Evolutionary conservation across 75 land plant genomes (phyloP).

Genomic region (Cryptomeria japonica): DNA sequence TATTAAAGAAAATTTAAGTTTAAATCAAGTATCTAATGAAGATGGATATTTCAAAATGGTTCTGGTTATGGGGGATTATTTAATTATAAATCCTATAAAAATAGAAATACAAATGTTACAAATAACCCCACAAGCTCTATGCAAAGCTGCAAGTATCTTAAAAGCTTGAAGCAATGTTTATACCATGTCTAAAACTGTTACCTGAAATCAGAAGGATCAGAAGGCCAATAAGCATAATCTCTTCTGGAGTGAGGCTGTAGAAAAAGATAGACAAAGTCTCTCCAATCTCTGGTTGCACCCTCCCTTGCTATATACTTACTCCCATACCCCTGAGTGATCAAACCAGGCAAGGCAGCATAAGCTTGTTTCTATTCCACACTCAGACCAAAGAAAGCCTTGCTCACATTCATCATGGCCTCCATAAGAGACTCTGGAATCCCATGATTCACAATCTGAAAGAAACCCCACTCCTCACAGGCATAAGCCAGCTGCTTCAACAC

Average conservation of each 20-base stretch:
- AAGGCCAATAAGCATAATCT: not conserved
- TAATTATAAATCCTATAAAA: too few relatives aligned
- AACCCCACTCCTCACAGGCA: conserved; percentile 27
- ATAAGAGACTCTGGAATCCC: not conserved
- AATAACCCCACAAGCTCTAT: not conserved
- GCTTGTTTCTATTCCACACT: not conserved
- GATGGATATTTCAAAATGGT: too few relatives aligned
- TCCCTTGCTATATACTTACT: not conserved
- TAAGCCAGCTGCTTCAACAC: conserved; percentile 9
- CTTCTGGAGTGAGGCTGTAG: not conserved
- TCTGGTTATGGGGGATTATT: too few relatives aligned
- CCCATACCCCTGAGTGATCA: not conserved
- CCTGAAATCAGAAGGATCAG: conserved; percentile 1
- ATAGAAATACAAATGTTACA: too few relatives aligned
- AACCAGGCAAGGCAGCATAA: not conserved
- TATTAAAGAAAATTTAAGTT: too few relatives aligned
- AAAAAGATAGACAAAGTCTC: not conserved
- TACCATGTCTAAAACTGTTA: not conserved
- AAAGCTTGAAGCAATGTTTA: too few relatives aligned
- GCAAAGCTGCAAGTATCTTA: too few relatives aligned
- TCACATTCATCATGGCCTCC: not conserved
- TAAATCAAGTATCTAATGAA: too few relatives aligned
- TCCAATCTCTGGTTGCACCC: not conserved
- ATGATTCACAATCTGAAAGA: conserved; percentile 24
- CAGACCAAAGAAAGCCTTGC: not conserved